Evolutionary conservation across 441 rosid species (phyloP).

Genomic region (Populus hybrid): DNA sequence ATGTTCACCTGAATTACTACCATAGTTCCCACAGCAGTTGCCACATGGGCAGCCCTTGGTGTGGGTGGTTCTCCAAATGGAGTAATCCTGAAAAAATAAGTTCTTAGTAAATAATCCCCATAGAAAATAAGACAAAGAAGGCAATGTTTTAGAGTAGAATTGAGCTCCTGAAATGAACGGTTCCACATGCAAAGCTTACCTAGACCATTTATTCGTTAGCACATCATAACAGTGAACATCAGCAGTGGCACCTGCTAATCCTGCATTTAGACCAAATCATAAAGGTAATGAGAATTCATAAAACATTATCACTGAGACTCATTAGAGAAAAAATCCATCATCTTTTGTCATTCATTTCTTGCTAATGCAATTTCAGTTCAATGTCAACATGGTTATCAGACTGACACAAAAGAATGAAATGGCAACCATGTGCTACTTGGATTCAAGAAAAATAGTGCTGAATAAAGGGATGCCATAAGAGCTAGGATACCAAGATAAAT

Average conservation of each 20-base stretch:
- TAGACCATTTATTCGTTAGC: slow-evolving; percentile 88
- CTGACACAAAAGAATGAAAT: background rate
- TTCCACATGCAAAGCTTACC: slow-evolving; percentile 41
- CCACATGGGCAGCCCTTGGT: slow-evolving; percentile 99
- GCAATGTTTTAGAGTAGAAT: background rate
- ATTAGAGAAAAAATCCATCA: slow-evolving; percentile 1
- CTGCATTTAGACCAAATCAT: slow-evolving; percentile 51
- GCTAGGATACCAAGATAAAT: background rate
- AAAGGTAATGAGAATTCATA: slow-evolving; percentile 13
- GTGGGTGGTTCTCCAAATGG: slow-evolving; percentile 98
- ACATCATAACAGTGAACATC: slow-evolving; percentile 97
- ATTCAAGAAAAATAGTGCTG: background rate
- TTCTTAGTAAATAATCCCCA: slow-evolving; percentile 9
- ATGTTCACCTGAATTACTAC: slow-evolving; percentile 90
- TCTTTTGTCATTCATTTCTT: slow-evolving; percentile 1
- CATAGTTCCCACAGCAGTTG: slow-evolving; percentile 98
- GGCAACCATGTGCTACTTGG: background rate
- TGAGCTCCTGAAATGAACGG: background rate
- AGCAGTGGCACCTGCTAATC: slow-evolving; percentile 97
- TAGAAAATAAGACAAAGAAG: slow-evolving; percentile 6
- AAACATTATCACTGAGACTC: background rate
- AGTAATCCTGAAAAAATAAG: slow-evolving; percentile 52
- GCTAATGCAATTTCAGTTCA: background rate
- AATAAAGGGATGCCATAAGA: background rate
- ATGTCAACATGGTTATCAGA: background rate